Evolutionary conservation across 768 basidiomycete genomes (phyloP).

Genomic region (Agrocybe praecox): DNA sequence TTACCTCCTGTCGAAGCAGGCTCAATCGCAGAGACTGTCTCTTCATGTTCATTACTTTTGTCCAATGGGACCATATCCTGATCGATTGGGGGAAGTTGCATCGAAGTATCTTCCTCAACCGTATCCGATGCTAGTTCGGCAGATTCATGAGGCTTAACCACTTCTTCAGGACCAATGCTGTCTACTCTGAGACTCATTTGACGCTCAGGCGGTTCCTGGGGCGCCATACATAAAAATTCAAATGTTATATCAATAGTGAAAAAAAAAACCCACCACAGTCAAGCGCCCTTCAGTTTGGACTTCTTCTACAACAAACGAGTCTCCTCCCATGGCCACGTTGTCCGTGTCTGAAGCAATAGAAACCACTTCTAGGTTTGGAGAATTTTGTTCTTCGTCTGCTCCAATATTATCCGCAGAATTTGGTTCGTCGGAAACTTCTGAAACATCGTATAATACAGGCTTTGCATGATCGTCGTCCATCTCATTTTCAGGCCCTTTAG

Average conservation of each 20-base stretch:
- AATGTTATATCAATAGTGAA: background rate
- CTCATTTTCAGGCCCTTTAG: background rate
- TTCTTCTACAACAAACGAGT: conserved; percentile 33
- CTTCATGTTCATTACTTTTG: too few relatives aligned
- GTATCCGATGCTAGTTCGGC: background rate
- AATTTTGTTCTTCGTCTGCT: conserved; percentile 17
- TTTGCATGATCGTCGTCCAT: background rate
- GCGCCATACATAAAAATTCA: background rate
- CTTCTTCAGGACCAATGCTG: conserved; percentile 13
- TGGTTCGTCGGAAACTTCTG: conserved; percentile 9
- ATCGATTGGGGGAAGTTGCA: too few relatives aligned
- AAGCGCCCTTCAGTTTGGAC: conserved; percentile 27
- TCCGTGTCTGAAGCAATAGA: background rate
- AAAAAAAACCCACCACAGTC: conserved; percentile 30
- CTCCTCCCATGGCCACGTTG: background rate
- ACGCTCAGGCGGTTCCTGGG: conserved; percentile 20
- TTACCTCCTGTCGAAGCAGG: background rate
- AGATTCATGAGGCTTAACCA: background rate
- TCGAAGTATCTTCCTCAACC: background rate
- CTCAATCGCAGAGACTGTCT: background rate
- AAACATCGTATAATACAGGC: background rate
- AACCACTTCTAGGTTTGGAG: conserved; percentile 2
- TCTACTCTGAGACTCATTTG: conserved; percentile 16
- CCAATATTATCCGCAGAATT: conserved; percentile 12
- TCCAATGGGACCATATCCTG: too few relatives aligned